Percentiles rank a stretch among this genome's conserved stretches.
These are phyloP conservation scores for Alternaria longipes DNA, from an alignment of 2,329 filamentous ascomycete genomes.

Conservation along the genomic window DNA sequence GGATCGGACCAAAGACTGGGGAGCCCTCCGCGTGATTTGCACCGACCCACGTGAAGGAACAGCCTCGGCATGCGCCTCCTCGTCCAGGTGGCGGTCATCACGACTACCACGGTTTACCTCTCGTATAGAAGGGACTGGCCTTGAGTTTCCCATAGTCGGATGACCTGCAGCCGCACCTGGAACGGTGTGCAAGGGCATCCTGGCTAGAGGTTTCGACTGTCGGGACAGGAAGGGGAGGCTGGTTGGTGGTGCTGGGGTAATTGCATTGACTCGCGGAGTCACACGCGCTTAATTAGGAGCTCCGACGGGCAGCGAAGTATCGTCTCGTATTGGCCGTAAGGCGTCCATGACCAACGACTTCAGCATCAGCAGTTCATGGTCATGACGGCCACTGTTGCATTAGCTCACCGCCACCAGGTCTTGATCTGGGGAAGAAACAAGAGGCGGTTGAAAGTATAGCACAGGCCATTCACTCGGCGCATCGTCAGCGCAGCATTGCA, in stretches of 20 bases:
- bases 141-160: background rate
- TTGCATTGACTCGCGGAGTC: background rate
- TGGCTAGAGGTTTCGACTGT: background rate
- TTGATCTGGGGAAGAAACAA: background rate
- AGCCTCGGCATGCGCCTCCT: background rate
- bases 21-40: background rate
- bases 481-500: background rate
- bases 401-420: background rate
- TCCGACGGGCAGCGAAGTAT: background rate
- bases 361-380: background rate
- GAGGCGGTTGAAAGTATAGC: background rate
- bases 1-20: background rate
- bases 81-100: background rate
- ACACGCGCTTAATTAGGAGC: slow-evolving; percentile 5
- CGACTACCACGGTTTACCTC: background rate
- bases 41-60: background rate
- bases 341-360: background rate
- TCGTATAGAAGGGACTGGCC: background rate
- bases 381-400: background rate
- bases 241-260: slow-evolving; percentile 3
- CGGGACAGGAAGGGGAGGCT: background rate
- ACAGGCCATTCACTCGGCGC: background rate
- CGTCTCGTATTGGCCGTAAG: slow-evolving; percentile 3
- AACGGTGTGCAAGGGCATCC: background rate
- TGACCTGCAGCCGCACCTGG: background rate